Evolutionary conservation across 306 rosid species (phyloP).

Genomic region (Trifolium pratense): DNA sequence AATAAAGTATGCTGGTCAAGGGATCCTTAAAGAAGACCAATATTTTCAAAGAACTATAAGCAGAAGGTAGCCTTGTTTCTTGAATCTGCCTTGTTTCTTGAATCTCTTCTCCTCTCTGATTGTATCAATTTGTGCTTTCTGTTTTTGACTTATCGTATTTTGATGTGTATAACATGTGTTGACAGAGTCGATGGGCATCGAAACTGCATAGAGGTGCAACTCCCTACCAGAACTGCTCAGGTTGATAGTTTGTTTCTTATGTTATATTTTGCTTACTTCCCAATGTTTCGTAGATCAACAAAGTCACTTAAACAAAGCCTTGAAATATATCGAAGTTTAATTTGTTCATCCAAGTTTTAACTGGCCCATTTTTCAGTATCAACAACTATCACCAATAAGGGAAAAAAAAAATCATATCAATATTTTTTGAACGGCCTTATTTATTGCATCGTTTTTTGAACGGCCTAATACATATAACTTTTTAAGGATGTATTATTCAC

Average conservation of each 20-base stretch:
- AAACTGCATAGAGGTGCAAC: slow-evolving; percentile 77
- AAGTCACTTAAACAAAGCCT: neutral
- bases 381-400: neutral
- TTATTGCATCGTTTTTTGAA: slow-evolving; percentile 4
- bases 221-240: slow-evolving; percentile 90
- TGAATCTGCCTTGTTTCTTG: too few relatives aligned
- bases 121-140: neutral
- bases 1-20: slow-evolving; percentile 81
- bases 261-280: slow-evolving; percentile 31
- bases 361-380: neutral
- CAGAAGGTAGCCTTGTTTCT: slow-evolving; percentile 56
- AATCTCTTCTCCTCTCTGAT: neutral
- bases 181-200: slow-evolving; percentile 76
- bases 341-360: neutral
- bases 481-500: too few relatives aligned
- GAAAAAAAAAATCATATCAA: neutral
- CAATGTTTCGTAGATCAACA: neutral
- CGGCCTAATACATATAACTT: too few relatives aligned
- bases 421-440: neutral
- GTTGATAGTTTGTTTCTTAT: slow-evolving; percentile 49
- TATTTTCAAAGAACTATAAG: slow-evolving; percentile 69
- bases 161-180: slow-evolving; percentile 28
- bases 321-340: slow-evolving; percentile 3
- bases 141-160: neutral
- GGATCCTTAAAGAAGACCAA: slow-evolving; percentile 63